phyloP scores from a whole-genome alignment of 441 rosid species.

The Eutrema salsugineum region DNA sequence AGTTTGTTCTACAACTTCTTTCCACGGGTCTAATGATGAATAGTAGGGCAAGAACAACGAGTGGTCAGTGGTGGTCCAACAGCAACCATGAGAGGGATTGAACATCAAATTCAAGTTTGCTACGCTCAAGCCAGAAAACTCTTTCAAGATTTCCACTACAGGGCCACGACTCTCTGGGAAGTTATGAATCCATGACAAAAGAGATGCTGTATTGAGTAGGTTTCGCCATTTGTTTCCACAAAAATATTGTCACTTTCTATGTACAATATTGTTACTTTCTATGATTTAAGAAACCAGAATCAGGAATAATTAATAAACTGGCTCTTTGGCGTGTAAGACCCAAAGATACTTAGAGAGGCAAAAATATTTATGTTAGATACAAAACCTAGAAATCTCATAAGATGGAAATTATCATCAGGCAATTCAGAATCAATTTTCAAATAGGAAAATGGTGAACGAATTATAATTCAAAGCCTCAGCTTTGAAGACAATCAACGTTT shows the following conservation, averaged over 20 bases:
- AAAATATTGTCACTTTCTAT: conserved; percentile 27
- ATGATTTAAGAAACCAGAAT: background rate
- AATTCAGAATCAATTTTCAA: too few species aligned
- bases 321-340: background rate
- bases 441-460: too few species aligned
- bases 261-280: too few species aligned
- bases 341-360: background rate
- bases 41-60: conserved; percentile 43
- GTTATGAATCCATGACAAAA: conserved; percentile 63
- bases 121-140: conserved; percentile 65
- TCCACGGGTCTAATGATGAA: conserved; percentile 49
- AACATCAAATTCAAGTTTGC: conserved; percentile 54
- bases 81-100: conserved; percentile 42
- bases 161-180: conserved; percentile 60
- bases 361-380: background rate
- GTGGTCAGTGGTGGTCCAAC: conserved; percentile 54
- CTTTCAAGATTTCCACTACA: conserved; percentile 62
- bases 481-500: too few species aligned
- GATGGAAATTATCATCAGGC: too few species aligned
- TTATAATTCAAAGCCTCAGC: too few species aligned
- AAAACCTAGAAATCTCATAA: background rate
- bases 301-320: background rate
- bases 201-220: conserved; percentile 59
- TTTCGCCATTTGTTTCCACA: conserved; percentile 65
- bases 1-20: conserved; percentile 39